phyloP scores from a whole-genome alignment of 768 basidiomycete genomes.

The Tephrocybe rancida region DNA sequence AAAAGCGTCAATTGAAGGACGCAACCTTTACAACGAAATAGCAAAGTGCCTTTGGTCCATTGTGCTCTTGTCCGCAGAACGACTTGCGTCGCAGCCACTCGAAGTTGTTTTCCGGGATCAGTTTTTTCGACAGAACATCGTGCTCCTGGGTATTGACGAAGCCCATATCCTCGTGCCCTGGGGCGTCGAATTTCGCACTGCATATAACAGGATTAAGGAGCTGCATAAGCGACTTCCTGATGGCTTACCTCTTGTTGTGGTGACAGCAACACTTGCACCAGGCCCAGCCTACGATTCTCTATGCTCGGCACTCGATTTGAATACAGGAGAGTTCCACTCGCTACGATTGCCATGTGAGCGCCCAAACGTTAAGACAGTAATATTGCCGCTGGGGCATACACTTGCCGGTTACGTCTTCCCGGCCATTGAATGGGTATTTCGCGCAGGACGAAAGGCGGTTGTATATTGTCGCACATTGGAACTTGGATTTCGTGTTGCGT shows the following conservation, averaged over 20 bases:
- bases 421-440: conserved; percentile 20
- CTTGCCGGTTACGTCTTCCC: conserved; percentile 18
- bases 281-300: conserved; percentile 13
- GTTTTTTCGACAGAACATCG: background rate
- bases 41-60: no score
- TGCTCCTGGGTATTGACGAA: background rate
- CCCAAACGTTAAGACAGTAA: conserved; percentile 16
- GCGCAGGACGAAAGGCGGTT: conserved; percentile 19
- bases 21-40: no score
- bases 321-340: conserved; percentile 1
- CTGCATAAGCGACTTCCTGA: conserved; percentile 16
- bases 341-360: conserved; percentile 18
- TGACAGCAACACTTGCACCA: conserved; percentile 14
- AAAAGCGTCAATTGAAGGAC: no score
- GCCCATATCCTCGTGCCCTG: background rate
- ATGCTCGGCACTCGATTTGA: conserved; percentile 3
- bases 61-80: no score
- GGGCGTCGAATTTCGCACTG: background rate
- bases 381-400: conserved; percentile 13
- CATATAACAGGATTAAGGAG: no score
- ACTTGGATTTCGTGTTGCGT: conserved; percentile 17
- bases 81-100: no score
- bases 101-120: background rate
- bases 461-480: conserved; percentile 20
- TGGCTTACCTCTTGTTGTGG: conserved; percentile 15